phyloP scores from a whole-genome alignment of 164 flowering plant genomes.

The Vitis rupestris region DNA sequence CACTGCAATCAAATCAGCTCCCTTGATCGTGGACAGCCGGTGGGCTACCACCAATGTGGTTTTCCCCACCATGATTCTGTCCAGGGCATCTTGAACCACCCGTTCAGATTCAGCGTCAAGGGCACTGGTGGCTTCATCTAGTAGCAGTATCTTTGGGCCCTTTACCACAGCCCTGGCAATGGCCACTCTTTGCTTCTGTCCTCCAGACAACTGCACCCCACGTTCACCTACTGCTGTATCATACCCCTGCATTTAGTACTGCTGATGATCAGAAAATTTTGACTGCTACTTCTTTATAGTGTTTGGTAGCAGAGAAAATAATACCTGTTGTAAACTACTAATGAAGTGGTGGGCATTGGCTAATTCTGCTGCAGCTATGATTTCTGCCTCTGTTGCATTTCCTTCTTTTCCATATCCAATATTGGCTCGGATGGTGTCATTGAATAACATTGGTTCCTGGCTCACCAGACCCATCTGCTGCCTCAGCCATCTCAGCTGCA shows the following conservation, averaged over 20 bases:
- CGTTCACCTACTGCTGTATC: slow-evolving; percentile 37
- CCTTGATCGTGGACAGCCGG: slow-evolving; percentile 33
- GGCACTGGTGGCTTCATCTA: slow-evolving; percentile 44
- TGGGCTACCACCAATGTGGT: slow-evolving; percentile 40
- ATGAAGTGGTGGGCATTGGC: background rate
- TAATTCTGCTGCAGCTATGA: too few relatives aligned
- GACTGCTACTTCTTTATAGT: too few relatives aligned
- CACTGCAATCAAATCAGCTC: slow-evolving; percentile 38
- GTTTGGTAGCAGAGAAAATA: too few relatives aligned
- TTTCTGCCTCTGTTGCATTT: too few relatives aligned
- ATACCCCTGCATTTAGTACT: slow-evolving; percentile 23
- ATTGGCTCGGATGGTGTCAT: too few relatives aligned
- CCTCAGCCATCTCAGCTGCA: slow-evolving; percentile 32
- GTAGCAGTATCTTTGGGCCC: slow-evolving; percentile 33
- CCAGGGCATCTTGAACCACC: slow-evolving; percentile 41
- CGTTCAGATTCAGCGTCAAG: slow-evolving; percentile 42
- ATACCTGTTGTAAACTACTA: slow-evolving; percentile 22
- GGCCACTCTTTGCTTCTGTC: slow-evolving; percentile 47
- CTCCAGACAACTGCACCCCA: slow-evolving; percentile 40
- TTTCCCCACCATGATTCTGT: slow-evolving; percentile 28
- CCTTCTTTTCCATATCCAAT: too few relatives aligned
- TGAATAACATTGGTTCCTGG: too few relatives aligned
- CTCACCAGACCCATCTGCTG: slow-evolving; percentile 31
- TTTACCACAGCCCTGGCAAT: slow-evolving; percentile 44
- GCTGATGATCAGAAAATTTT: too few relatives aligned